Evolutionary conservation across 2,329 filamentous ascomycete genomes (phyloP), one percentile per base, ranked within the genome.

Genomic region (Penicillium hesseltinei): DNA sequence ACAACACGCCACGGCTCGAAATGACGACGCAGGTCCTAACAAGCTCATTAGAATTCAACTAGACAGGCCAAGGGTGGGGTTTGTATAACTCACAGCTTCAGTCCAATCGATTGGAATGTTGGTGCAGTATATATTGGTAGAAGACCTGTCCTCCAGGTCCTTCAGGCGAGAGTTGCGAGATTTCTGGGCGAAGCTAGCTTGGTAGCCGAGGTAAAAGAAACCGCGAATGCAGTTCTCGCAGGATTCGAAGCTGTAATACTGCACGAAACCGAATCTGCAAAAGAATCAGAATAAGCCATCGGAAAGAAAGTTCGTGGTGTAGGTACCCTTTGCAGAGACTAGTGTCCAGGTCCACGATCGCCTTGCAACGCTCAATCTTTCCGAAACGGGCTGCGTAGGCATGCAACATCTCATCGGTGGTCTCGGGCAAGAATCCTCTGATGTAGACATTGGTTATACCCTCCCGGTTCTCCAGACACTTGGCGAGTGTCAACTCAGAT

Each of bases 371-470:
- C 78, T 96, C 91, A 57, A 99, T 94, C 59, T 89, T 87, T 42
- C 94, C 95, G 71, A 97, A 99, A 50, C 93, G 90, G 66, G 85
- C 82, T 43, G 93, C 89, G 77, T 94, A 97, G 43, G 82, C 82
- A 67, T 89, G 84, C 19, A 99, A 81, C 71, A 95, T 88, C 49
- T 95, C 90, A 69, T 99, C 94, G 48, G 95, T 94, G 0, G 93
- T 99, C 67, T 95, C 93, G 0, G 94, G 93, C 62, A 96, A 90
- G 61, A 99, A 88, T 19, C 95, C 95, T 60, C 94, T 91, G 63
- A 99, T 97, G 80, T 99, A 99, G 63, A 99, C 93, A 70, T 99
- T 99, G 62, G 92, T 94, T 71, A 97, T 96, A 44, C 92, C 92
- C 47, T 90, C 94, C 58, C 92, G 89, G 70, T 97, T 97, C 77